phyloP scores from a whole-genome alignment of 73 alveolate species.

The Diophrys appendiculata region DNA sequence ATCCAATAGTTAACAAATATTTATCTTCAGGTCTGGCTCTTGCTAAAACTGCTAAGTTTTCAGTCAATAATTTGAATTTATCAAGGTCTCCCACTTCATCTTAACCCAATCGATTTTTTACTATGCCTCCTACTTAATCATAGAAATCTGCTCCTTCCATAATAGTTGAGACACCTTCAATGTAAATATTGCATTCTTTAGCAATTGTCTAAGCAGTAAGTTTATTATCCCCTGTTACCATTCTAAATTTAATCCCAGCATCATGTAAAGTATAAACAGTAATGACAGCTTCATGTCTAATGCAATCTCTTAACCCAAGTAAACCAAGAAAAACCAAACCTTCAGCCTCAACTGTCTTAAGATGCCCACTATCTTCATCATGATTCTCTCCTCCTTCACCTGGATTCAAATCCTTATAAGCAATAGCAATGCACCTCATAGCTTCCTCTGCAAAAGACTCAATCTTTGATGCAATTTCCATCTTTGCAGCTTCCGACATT shows the following conservation, averaged over 20 bases:
- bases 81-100: too few species aligned
- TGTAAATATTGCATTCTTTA: conserved; percentile 75
- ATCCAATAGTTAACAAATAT: conserved; percentile 91
- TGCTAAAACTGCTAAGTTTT: conserved; percentile 86
- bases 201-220: conserved; percentile 89
- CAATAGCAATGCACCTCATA: conserved; percentile 69
- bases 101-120: too few species aligned
- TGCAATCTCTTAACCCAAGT: conserved; percentile 77
- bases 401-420: conserved; percentile 60
- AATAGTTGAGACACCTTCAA: conserved; percentile 17
- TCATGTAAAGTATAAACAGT: conserved; percentile 74
- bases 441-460: conserved; percentile 63
- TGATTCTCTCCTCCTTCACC: conserved; percentile 63
- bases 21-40: conserved; percentile 98
- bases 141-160: conserved; percentile 76
- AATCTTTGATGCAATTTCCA: not conserved
- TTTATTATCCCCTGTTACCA: conserved; percentile 93
- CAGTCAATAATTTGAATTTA: too few species aligned
- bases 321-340: conserved; percentile 71
- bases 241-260: conserved; percentile 91
- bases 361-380: conserved; percentile 13
- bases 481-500: conserved; percentile 13
- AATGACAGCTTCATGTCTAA: conserved; percentile 80
- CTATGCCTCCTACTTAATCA: conserved; percentile 75
- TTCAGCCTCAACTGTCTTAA: conserved; percentile 28